phyloP scores from a whole-genome alignment of 495 filamentous ascomycete species.

The Bathelium albidoporum region DNA sequence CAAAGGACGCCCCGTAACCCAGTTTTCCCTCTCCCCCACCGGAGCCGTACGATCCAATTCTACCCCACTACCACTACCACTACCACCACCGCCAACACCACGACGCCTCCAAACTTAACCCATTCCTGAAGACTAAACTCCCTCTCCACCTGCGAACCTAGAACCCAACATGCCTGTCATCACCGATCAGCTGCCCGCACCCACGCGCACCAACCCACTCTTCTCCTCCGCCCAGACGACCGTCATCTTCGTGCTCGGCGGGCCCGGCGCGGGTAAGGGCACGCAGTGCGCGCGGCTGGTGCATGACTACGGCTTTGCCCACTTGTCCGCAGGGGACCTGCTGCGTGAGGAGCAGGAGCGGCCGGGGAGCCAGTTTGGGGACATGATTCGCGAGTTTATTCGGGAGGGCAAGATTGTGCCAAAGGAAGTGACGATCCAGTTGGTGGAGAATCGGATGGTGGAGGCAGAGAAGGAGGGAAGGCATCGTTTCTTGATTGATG shows the following conservation, averaged over 20 bases:
- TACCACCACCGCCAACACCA: too few relatives aligned
- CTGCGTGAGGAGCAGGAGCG: conserved; percentile 88
- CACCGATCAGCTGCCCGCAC: conserved; percentile 31
- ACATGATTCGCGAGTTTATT: conserved; percentile 84
- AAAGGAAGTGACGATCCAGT: conserved; percentile 92
- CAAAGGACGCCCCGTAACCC: conserved; percentile 12
- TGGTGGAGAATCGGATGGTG: conserved; percentile 88
- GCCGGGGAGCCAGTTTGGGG: conserved; percentile 72
- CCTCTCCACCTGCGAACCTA: too few relatives aligned
- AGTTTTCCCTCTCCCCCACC: conserved; percentile 15
- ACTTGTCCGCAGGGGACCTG: conserved; percentile 88
- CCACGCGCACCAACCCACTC: conserved; percentile 50
- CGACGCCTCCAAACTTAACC: too few relatives aligned
- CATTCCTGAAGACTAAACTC: too few relatives aligned
- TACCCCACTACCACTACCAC: too few relatives aligned
- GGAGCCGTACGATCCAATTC: too few relatives aligned
- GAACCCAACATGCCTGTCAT: conserved; percentile 34
- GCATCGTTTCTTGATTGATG: conserved; percentile 75
- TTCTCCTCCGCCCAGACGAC: conserved; percentile 74
- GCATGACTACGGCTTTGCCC: conserved; percentile 79
- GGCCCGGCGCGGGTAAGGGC: conserved; percentile 69
- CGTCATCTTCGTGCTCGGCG: conserved; percentile 79
- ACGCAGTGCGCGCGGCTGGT: conserved; percentile 87
- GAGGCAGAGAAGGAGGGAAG: conserved; percentile 37
- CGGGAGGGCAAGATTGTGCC: conserved; percentile 89